A percentile compares a stretch with the other conserved stretches of the same genome.
phyloP scores from a whole-genome alignment of 352 stramenopile species.

The Phytophthora nicotianae region DNA sequence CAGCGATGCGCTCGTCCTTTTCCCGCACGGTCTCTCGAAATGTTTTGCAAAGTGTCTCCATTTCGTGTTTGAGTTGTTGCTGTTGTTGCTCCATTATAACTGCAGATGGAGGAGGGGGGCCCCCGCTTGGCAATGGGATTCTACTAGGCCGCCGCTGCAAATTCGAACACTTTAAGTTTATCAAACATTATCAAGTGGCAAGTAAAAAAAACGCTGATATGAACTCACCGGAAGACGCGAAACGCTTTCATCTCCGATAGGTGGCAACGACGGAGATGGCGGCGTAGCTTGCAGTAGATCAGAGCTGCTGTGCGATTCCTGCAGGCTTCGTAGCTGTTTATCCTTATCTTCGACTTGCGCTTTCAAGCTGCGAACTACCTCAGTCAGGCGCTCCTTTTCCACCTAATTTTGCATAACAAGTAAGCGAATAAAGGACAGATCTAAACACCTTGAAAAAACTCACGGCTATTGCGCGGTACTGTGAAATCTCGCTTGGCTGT shows the following conservation, averaged over 20 bases:
- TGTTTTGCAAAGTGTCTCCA: slow-evolving; percentile 50
- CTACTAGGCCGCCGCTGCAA: slow-evolving; percentile 37
- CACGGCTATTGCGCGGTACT: slow-evolving; percentile 63
- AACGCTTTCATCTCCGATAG: slow-evolving; percentile 23
- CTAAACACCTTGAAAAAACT: slow-evolving; percentile 10
- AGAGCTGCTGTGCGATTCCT: slow-evolving; percentile 3
- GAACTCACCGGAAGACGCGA: slow-evolving; percentile 45
- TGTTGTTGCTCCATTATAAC: slow-evolving; percentile 31
- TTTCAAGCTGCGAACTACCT: slow-evolving; percentile 59
- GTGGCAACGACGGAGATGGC: slow-evolving; percentile 17
- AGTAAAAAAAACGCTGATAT: background rate
- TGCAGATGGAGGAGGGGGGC: slow-evolving; percentile 10
- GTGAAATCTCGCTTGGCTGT: slow-evolving; percentile 44
- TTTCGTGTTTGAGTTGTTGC: slow-evolving; percentile 32
- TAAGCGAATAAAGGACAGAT: background rate
- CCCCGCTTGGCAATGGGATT: slow-evolving; percentile 14
- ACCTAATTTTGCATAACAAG: slow-evolving; percentile 33
- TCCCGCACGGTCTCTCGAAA: slow-evolving; percentile 57
- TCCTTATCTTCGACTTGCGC: slow-evolving; percentile 68
- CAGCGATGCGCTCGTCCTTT: slow-evolving; percentile 70
- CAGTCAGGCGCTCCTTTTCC: slow-evolving; percentile 70
- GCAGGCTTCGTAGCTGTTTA: slow-evolving; percentile 38
- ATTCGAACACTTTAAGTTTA: background rate
- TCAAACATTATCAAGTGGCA: background rate
- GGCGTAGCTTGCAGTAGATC: slow-evolving; percentile 1